These are phyloP conservation scores for Xylariaceae sp. DNA, from an alignment of 2,329 filamentous ascomycete genomes.

Conservation along the genomic window DNA sequence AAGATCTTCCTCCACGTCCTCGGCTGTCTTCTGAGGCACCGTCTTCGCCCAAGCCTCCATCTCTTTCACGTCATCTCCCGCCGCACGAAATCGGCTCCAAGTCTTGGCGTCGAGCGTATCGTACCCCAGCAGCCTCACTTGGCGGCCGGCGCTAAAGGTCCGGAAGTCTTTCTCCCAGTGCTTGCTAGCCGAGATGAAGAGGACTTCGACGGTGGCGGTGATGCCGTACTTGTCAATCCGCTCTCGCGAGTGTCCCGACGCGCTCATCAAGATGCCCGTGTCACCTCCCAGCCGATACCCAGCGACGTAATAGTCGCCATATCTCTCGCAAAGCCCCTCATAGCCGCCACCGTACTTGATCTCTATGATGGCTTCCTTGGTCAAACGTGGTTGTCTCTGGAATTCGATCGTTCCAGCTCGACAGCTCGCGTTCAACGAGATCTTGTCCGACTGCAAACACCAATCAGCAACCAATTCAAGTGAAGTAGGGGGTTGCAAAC, in stretches of 20 bases:
- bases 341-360: constrained; percentile 3
- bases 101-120: neutral
- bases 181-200: neutral
- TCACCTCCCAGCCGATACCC: neutral
- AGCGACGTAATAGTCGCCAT: neutral
- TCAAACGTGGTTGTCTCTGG: constrained; percentile 1
- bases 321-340: neutral
- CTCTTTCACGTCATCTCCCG: neutral
- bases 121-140: neutral
- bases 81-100: neutral
- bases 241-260: neutral
- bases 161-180: constrained; percentile 5
- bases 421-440: neutral
- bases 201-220: constrained; percentile 1
- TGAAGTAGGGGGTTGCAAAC: neutral
- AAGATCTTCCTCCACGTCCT: neutral
- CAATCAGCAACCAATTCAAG: neutral
- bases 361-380: constrained; percentile 1
- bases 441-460: neutral
- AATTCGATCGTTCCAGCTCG: neutral
- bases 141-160: neutral
- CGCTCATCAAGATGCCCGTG: constrained; percentile 1
- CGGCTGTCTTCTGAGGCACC: neutral
- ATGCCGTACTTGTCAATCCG: neutral
- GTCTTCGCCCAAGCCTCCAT: neutral